Base-by-base conservation (phyloP, 2,329 filamentous ascomycete species). In the Phaeosphaeriaceae sp. region DNA sequence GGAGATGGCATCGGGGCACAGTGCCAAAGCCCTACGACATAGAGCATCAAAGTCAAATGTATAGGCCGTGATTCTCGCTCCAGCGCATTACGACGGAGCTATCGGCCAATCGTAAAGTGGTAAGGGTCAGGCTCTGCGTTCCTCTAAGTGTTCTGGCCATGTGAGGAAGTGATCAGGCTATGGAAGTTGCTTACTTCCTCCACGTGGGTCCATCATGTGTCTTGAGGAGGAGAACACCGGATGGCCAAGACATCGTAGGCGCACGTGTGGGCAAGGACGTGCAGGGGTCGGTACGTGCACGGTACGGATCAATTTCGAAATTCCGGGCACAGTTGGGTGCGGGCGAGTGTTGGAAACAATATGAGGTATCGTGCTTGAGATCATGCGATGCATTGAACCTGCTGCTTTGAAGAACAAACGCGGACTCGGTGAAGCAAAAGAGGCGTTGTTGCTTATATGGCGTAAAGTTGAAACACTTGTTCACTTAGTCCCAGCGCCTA, bases 31-130 rank as follows among this genome's bases (percentile, higher is more conserved):
- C 51, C 62, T 76, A 42, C 67, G 57, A 62, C 76, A 76, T 41
- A 82, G 75, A 25, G 73, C 72, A 21, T 71, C 57, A 54, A 81
- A 80, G 58, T 81, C 66, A 83, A 82, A 6, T 62, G 7, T 44
- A 83, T 70, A 19, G 68, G 67, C 13, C 79, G 79, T 19, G 74
- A 63, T 20, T 72, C 56, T 45, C 67, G 74, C 61, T 82, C 65
- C 13, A 69, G 51, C 24, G 72, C 63, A 67, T 82, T 77, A 36
- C 63, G 58, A 53, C 69, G 70, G 33, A 82, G 71, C 80, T 71
- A 75, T 55, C 67, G 63, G 15, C 71, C 71, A 52, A 57, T 65
- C 0, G 70, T 71, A 57, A 73, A 75, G 24, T 25, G 25, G 54
- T 60, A 69, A n/a, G 62, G 67, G 59, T 71, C 57, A 53, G 42